Evolutionary conservation across 2,329 filamentous ascomycete genomes (phyloP).

Genomic region (Escovopsis sp.): DNA sequence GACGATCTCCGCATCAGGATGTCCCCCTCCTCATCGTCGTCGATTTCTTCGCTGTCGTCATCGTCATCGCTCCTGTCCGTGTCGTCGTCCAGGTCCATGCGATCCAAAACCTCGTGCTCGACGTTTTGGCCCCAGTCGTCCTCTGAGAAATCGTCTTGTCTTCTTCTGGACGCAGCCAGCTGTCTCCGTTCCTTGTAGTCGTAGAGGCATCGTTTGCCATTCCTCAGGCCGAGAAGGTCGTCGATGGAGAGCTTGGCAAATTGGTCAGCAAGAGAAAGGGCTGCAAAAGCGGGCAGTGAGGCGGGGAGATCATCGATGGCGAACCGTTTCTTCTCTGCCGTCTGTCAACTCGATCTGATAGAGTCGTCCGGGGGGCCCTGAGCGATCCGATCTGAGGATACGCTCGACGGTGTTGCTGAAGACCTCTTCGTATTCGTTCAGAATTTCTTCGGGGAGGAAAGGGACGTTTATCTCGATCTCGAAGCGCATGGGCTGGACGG

Average conservation of each 20-base stretch:
- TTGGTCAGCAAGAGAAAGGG: conserved; percentile 1
- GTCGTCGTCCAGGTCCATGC: conserved; percentile 14
- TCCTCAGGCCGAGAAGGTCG: conserved; percentile 16
- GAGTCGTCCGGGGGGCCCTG: conserved; percentile 11
- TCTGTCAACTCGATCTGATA: conserved; percentile 31
- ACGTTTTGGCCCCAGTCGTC: conserved; percentile 15
- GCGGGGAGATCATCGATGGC: conserved; percentile 12
- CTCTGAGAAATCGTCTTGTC: conserved; percentile 16
- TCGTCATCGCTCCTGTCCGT: conserved; percentile 12
- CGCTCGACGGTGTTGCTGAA: conserved; percentile 23
- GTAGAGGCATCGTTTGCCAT: conserved; percentile 17
- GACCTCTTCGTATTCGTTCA: conserved; percentile 15
- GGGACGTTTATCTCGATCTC: conserved; percentile 19
- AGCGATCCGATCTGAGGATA: conserved; percentile 17
- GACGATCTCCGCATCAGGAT: conserved; percentile 1
- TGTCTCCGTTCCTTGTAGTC: conserved; percentile 4
- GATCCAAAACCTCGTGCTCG: conserved; percentile 11
- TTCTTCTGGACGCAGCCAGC: conserved; percentile 10
- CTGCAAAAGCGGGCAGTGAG: not conserved
- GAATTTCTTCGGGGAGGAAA: conserved; percentile 11
- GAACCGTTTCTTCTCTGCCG: conserved; percentile 28
- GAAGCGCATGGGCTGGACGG: conserved; percentile 6
- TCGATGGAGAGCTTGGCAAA: conserved; percentile 15
- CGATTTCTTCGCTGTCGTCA: conserved; percentile 7
- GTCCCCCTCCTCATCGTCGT: conserved; percentile 9